Evolutionary conservation across 169 alveolate genomes (phyloP), one percentile per base, ranked within the genome.

Genomic region (Plasmodium malariae): DNA sequence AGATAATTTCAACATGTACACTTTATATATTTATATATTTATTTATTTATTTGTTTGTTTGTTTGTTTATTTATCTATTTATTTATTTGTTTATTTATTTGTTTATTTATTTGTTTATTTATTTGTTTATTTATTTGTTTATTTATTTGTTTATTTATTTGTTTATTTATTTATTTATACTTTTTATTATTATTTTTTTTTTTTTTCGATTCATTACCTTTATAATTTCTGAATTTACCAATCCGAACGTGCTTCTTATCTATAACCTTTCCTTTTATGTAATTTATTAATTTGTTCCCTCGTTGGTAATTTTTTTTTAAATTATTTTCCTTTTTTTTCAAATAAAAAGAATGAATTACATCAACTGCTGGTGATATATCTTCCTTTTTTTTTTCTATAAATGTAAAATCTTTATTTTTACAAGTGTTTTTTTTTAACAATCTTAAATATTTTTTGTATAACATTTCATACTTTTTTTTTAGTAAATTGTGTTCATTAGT

Each of bases 311-410:
- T 48, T 78, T 68, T 60, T 26, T 40, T 28, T 11, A 63, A 28
- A 9, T 14, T 65, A 32, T 30, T 28, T 28, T 62, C 11, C 34
- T 54, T 57, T 54, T 51, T 26, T 17, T 78, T 78, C 51, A 78
- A 17, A 68, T 78, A 78, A 48, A 78, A 78, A 48, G 74, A 78
- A 54, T 78, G 89, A 78, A 78, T 40, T 37, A 78, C 69, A 54
- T 36, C 89, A 45, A 36, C 9, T 14, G 60, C 17, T 3, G 78
- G 60, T n/a, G 19, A 55, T 24, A 55, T 36, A 45, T 6, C 62
- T 24, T 78, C 76, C 26, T 57, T 49, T 68, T 69, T 78, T 62
- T 24, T 24, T 63, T 19, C 43, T 62, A 45, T 78, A 78, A 78
- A 78, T 21, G 89, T 55, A 78, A 63, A 30, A 14, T 78, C 89